Conservation (phyloP, 441 rosid genomes). For the Cnidoscolus chayamansa region DNA sequence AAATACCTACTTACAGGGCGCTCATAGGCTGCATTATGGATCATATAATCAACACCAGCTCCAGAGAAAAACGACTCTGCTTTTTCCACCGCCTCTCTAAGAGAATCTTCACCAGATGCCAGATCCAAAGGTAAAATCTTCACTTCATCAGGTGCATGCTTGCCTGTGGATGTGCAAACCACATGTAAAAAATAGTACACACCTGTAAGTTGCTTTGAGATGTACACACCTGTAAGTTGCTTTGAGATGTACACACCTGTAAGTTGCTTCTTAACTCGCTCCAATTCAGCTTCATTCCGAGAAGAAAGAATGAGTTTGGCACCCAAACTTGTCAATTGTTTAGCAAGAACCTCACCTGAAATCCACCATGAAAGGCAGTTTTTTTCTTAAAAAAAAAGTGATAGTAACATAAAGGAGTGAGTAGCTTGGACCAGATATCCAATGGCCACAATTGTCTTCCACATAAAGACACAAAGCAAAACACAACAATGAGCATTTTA, state of each 20-base stretch:
- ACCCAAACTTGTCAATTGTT: constrained; percentile 72
- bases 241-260: constrained; percentile 39
- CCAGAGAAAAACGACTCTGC: constrained; percentile 64
- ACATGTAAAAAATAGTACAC: constrained; percentile 3
- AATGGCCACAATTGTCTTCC: neutral
- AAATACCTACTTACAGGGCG: constrained; percentile 61
- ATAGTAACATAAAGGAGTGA: neutral
- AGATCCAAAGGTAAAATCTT: constrained; percentile 77
- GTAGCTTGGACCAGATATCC: neutral
- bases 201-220: too few species aligned
- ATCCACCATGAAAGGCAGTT: constrained; percentile 11
- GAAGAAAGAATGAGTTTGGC: constrained; percentile 92
- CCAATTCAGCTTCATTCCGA: constrained; percentile 65
- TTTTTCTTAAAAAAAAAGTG: neutral
- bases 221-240: neutral
- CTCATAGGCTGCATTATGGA: constrained; percentile 90
- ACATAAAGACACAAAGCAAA: neutral
- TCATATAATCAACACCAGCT: constrained; percentile 70
- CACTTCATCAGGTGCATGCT: constrained; percentile 67
- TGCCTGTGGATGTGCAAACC: constrained; percentile 44
- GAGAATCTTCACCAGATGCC: constrained; percentile 66
- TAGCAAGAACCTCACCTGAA: constrained; percentile 78
- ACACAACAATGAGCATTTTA: neutral
- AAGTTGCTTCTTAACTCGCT: constrained; percentile 67
- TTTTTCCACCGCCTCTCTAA: constrained; percentile 57